Percentiles rank a stretch among this genome's conserved stretches.
phyloP scores from a whole-genome alignment of 371 early-diverging fungal species.

The Circinella umbellata region DNA sequence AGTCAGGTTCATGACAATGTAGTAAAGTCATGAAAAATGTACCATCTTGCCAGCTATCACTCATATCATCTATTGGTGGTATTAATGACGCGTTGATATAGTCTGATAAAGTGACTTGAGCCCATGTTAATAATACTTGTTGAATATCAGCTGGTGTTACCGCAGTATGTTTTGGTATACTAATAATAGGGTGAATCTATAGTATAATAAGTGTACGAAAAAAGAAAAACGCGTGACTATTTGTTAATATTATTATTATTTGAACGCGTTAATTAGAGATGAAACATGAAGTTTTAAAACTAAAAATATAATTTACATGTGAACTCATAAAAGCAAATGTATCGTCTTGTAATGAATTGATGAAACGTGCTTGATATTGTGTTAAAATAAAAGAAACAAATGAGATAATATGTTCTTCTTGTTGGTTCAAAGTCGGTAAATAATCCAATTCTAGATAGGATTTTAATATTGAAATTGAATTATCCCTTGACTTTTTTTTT shows the following conservation, averaged over 20 bases:
- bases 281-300: neutral
- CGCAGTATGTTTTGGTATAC: slow-evolving; percentile 34
- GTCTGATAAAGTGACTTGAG: slow-evolving; percentile 56
- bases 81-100: slow-evolving; percentile 57
- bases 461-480: slow-evolving; percentile 6
- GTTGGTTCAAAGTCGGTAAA: neutral
- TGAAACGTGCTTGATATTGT: slow-evolving; percentile 35
- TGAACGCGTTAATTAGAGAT: no score
- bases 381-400: slow-evolving; percentile 40
- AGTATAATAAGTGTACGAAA: neutral
- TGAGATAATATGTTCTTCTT: slow-evolving; percentile 23
- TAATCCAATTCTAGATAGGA: slow-evolving; percentile 10
- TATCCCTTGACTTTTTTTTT: neutral
- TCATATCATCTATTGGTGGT: slow-evolving; percentile 58
- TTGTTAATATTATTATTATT: slow-evolving; percentile 7
- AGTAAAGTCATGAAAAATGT: slow-evolving; percentile 66
- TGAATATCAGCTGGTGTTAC: slow-evolving; percentile 43
- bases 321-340: slow-evolving; percentile 32
- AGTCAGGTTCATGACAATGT: slow-evolving; percentile 65
- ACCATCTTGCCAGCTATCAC: slow-evolving; percentile 68
- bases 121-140: slow-evolving; percentile 64
- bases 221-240: slow-evolving; percentile 6
- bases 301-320: slow-evolving; percentile 29
- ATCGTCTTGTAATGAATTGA: slow-evolving; percentile 26
- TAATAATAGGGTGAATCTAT: slow-evolving; percentile 24